These are phyloP conservation scores for Rhododendron henanense DNA, from an alignment of 148 eudicot genomes.

Conservation along the genomic window DNA sequence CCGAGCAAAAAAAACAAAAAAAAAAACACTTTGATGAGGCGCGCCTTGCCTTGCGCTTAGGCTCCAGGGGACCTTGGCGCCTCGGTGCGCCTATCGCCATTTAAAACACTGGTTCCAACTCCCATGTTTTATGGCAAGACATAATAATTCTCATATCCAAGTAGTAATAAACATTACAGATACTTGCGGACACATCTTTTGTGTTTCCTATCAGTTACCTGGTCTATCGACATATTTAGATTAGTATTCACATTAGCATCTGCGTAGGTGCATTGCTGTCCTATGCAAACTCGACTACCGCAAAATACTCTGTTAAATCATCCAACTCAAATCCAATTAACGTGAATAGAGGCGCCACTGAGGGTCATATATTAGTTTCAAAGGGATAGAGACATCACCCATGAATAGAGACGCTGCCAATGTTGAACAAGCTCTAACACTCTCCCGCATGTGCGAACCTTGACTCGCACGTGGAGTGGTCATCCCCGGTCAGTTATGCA, in stretches of 20 bases:
- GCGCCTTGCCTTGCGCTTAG: too few relatives aligned
- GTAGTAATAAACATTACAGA: not conserved
- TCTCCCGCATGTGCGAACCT: not conserved
- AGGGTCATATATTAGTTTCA: not conserved
- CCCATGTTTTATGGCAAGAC: not conserved
- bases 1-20: too few relatives aligned
- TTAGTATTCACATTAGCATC: not conserved
- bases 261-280: not conserved
- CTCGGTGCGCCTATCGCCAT: too few relatives aligned
- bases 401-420: not conserved
- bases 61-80: too few relatives aligned
- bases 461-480: not conserved
- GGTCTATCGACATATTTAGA: not conserved
- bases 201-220: not conserved
- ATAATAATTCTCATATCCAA: not conserved
- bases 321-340: not conserved
- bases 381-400: not conserved
- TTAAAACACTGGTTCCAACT: not conserved
- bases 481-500: not conserved
- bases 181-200: not conserved
- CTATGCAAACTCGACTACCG: not conserved
- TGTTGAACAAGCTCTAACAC: not conserved
- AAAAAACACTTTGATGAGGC: too few relatives aligned
- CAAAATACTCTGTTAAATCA: not conserved
- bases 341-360: not conserved